phyloP scores from a whole-genome alignment of 2,329 filamentous ascomycete species.

The Aspergillus ochraceoroseus region DNA sequence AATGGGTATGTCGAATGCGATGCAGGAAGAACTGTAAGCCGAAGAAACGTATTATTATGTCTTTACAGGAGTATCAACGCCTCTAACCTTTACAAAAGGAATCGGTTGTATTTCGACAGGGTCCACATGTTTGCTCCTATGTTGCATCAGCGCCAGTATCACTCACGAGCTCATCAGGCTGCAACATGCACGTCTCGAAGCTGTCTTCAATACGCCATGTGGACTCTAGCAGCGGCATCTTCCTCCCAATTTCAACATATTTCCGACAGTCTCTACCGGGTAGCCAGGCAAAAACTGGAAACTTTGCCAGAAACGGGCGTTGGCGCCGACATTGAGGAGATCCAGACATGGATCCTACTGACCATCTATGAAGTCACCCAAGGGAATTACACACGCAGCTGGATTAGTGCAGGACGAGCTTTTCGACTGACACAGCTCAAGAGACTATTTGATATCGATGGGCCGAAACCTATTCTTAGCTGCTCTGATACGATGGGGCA shows the following conservation, averaged over 20 bases:
- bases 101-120: conserved; percentile 13
- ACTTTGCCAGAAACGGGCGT: not conserved
- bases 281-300: conserved; percentile 1
- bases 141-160: conserved; percentile 3
- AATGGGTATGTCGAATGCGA: too few species aligned
- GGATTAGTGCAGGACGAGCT: conserved; percentile 29
- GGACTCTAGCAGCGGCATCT: conserved; percentile 6
- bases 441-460: conserved; percentile 29
- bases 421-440: conserved; percentile 33
- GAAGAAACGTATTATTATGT: too few species aligned
- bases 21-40: too few species aligned
- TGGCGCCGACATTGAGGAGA: not conserved
- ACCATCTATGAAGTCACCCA: conserved; percentile 12
- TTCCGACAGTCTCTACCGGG: not conserved
- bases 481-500: not conserved
- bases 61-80: conserved; percentile 1
- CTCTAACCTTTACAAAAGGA: not conserved
- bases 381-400: conserved; percentile 24
- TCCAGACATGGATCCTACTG: conserved; percentile 17
- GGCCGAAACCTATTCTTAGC: conserved; percentile 1
- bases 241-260: conserved; percentile 1
- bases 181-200: not conserved
- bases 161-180: not conserved
- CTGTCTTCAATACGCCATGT: conserved; percentile 10
- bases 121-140: conserved; percentile 8